Evolutionary conservation across 2,329 filamentous ascomycete species (phyloP), one percentile per base, ranked within the genome.

Genomic region (Westerdykella ornata): DNA sequence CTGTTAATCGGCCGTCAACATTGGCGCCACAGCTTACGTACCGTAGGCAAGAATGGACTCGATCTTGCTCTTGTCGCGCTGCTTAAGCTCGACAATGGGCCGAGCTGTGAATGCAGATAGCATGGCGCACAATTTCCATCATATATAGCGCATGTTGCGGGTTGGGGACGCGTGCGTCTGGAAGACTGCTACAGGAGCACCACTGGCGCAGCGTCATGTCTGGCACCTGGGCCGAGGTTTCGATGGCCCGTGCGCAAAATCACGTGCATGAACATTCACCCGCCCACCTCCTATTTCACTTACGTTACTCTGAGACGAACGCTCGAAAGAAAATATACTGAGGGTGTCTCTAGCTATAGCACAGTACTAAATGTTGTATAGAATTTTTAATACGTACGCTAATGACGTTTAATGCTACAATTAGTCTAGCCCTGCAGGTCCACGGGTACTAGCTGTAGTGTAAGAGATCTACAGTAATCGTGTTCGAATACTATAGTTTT

Each of bases 41-140:
- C 85, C 88, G 69, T 95, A 87, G 47, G 90, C 87, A 36, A 97
- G 77, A 53, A 98, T 87, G 37, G 87, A 92, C 71, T 98, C 92
- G 69, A 98, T 95, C 74, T 85, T 92, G 52, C 87, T 94, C 74
- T 94, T 96, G 79, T 97, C 90, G 68, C 87, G 84, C 68, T 82
- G 82, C 72, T 85, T 89, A 60, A 98, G 84, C 85, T 98, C 92
- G 75, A 97, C 85, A 66, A 98, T 90, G 51, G 89, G 86, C 62
- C 87, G 85, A 72, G 92, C 89, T 56, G 85, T 94, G 72, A 98
- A 98, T 64, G 92, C 92, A 70, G 90, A 94, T 70, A 98, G 84
- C 92, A 96, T 96, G 40, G 26, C 35, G 22, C 18, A 22, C 15
- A 18, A 22, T 6, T 22, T 13, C 35, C 22, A n/a, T 37, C 12